Evolutionary conservation across 257 asterid genomes (phyloP).

Genomic region (Leptodermis oblonga): DNA sequence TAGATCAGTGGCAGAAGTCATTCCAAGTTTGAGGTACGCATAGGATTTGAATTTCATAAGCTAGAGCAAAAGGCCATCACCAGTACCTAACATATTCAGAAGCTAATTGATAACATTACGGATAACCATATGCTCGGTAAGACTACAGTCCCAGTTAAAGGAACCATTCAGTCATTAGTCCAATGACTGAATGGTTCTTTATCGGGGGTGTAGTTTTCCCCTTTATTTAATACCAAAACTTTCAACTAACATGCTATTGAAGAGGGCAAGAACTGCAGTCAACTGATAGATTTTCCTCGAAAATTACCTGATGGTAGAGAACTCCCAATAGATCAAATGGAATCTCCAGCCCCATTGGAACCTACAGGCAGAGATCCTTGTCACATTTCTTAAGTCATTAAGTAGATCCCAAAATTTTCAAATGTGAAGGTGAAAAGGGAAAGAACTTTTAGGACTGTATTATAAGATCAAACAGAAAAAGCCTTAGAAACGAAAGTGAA

Average conservation of each 20-base stretch:
- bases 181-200: too few relatives aligned
- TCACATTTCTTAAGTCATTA: slow-evolving; percentile 4
- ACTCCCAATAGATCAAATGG: slow-evolving; percentile 75
- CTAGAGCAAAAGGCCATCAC: not conserved
- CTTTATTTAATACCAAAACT: not conserved
- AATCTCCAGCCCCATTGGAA: slow-evolving; percentile 82
- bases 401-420: slow-evolving; percentile 11
- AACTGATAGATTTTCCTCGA: not conserved
- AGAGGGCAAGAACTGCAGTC: not conserved
- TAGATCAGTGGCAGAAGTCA: not conserved
- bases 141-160: too few relatives aligned
- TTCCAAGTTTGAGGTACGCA: not conserved
- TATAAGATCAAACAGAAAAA: not conserved
- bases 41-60: not conserved
- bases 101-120: not conserved
- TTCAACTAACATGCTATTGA: not conserved
- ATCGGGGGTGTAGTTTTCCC: not conserved
- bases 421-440: not conserved
- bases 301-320: slow-evolving; percentile 80
- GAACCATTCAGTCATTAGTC: too few relatives aligned
- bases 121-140: too few relatives aligned
- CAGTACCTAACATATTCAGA: not conserved
- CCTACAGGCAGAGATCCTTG: slow-evolving; percentile 34
- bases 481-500: not conserved
- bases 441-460: not conserved